A percentile compares a stretch with the other conserved stretches of the same genome.
Evolutionary conservation across 2,329 filamentous ascomycete species (phyloP).

Genomic region (Fusarium robinianum): DNA sequence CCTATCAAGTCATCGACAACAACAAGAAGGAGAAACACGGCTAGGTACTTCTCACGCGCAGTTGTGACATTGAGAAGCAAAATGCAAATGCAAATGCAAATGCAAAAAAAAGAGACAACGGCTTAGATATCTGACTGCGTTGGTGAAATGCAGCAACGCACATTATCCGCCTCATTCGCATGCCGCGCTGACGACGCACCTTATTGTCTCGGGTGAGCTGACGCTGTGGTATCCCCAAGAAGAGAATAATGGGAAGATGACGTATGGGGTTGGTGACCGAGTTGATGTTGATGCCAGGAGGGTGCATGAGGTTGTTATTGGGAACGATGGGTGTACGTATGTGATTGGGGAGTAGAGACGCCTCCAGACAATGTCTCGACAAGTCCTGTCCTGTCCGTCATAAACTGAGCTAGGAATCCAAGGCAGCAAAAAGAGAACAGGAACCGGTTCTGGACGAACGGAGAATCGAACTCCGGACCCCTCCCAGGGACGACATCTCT

Average conservation of each 20-base stretch:
- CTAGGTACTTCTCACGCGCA: no score
- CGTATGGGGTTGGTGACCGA: constrained; percentile 62
- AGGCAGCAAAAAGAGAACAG: constrained; percentile 1
- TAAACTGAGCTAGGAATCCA: no score
- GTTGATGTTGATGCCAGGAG: constrained; percentile 68
- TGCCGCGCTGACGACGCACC: constrained; percentile 66
- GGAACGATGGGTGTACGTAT: constrained; percentile 68
- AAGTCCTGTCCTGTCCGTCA: no score
- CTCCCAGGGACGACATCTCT: constrained; percentile 21
- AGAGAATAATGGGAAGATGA: constrained; percentile 56
- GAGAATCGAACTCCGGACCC: constrained; percentile 35
- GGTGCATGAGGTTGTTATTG: constrained; percentile 73
- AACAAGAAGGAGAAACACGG: no score
- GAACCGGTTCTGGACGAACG: constrained; percentile 29
- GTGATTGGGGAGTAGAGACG: constrained; percentile 62
- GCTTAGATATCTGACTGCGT: no score
- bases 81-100: no score
- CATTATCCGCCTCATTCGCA: constrained; percentile 73
- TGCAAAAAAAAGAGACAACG: no score
- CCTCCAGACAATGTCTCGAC: neutral
- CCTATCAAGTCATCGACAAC: no score
- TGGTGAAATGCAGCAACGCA: constrained; percentile 58
- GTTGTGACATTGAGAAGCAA: no score
- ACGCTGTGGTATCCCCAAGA: constrained; percentile 71
- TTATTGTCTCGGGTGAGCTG: constrained; percentile 67